Evolutionary conservation across 441 rosid species (phyloP).

Genomic region (Viola pubescens): DNA sequence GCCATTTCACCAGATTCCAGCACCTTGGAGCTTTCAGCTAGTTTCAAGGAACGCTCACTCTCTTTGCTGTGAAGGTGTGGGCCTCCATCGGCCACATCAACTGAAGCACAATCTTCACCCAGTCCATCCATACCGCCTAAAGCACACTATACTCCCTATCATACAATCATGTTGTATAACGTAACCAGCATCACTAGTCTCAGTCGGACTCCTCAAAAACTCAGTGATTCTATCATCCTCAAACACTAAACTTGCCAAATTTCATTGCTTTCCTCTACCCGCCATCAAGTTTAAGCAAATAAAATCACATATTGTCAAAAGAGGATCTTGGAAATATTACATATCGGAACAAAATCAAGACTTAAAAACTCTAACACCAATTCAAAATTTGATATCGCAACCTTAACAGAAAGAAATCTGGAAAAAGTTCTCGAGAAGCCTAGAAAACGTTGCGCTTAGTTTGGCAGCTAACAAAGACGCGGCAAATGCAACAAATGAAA

Average conservation of each 20-base stretch:
- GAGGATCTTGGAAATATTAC: too few species aligned
- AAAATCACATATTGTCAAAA: too few species aligned
- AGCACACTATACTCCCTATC: too few species aligned
- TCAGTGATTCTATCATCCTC: not conserved
- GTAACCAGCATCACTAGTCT: not conserved
- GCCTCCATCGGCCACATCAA: slow-evolving; percentile 25
- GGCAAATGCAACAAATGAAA: not conserved
- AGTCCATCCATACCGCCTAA: too few species aligned
- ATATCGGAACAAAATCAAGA: not conserved
- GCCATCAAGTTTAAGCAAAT: too few species aligned
- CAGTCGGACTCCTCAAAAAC: not conserved
- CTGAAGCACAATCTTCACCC: not conserved
- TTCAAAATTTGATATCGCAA: not conserved
- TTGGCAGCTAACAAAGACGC: too few species aligned
- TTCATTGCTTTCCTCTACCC: too few species aligned
- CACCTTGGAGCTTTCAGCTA: slow-evolving; percentile 34
- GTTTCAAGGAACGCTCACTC: slow-evolving; percentile 40
- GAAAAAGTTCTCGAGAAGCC: not conserved
- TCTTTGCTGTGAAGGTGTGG: slow-evolving; percentile 51
- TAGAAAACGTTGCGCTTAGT: not conserved
- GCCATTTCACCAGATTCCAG: slow-evolving; percentile 39
- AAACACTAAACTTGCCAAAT: too few species aligned
- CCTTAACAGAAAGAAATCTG: slow-evolving; percentile 7
- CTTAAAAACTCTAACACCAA: not conserved
- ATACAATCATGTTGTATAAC: not conserved